Evolutionary conservation across 306 rosid genomes (phyloP).

Genomic region (Bauhinia variegata): DNA sequence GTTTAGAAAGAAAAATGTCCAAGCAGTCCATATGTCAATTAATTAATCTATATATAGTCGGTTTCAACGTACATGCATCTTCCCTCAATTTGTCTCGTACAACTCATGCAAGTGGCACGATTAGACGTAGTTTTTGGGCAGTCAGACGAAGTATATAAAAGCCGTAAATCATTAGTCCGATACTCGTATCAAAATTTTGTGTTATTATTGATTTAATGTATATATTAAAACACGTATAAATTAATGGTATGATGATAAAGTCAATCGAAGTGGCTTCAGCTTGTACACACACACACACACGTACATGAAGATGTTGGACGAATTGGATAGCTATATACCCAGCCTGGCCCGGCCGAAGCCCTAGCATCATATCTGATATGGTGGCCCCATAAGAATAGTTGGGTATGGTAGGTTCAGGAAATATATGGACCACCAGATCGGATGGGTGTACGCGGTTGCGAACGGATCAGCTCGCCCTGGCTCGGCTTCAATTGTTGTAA

Average conservation of each 20-base stretch:
- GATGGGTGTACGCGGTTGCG: not conserved
- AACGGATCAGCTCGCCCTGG: constrained; percentile 1
- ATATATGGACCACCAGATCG: not conserved
- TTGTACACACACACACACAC: not conserved
- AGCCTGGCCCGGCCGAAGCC: not conserved
- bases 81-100: no score
- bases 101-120: no score
- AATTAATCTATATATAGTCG: not conserved
- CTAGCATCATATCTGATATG: constrained; percentile 27
- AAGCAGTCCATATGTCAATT: constrained; percentile 1
- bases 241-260: not conserved
- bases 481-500: not conserved
- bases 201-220: no score
- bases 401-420: constrained; percentile 15
- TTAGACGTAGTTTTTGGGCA: no score
- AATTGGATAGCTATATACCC: no score
- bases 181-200: no score
- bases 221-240: no score
- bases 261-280: constrained; percentile 13
- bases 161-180: no score
- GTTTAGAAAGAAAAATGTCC: no score
- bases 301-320: no score
- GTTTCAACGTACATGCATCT: no score
- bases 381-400: constrained; percentile 28
- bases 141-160: no score